Evolutionary conservation across 2,329 filamentous ascomycete species (phyloP).

Genomic region (Pseudogymnoascus sp.): DNA sequence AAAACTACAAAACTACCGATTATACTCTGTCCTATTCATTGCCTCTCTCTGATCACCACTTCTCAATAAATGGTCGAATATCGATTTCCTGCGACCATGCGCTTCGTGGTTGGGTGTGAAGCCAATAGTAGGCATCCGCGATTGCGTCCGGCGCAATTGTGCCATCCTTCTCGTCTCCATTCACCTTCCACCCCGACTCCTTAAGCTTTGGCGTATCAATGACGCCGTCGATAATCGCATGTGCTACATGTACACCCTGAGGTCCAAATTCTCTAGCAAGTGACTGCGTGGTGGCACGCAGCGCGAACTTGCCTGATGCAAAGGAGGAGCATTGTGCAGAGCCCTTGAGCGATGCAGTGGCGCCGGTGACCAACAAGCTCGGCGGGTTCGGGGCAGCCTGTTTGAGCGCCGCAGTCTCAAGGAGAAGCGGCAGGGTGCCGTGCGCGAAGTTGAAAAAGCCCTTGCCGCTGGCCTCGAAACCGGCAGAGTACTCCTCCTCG

Average conservation of each 20-base stretch:
- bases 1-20: background rate
- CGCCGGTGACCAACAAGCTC: constrained; percentile 77
- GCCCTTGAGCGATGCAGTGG: constrained; percentile 70
- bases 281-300: constrained; percentile 64
- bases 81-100: constrained; percentile 79
- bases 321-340: constrained; percentile 63
- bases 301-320: constrained; percentile 71
- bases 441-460: constrained; percentile 75
- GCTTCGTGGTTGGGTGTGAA: constrained; percentile 73
- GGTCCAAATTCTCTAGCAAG: constrained; percentile 79
- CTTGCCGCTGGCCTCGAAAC: constrained; percentile 40
- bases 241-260: constrained; percentile 73
- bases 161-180: constrained; percentile 41
- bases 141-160: constrained; percentile 74
- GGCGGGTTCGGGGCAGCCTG: constrained; percentile 53
- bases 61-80: constrained; percentile 72
- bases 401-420: constrained; percentile 46
- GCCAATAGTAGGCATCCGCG: constrained; percentile 76
- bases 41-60: constrained; percentile 36
- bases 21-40: background rate
- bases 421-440: constrained; percentile 59
- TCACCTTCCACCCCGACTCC: constrained; percentile 32
- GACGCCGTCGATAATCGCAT: constrained; percentile 75
- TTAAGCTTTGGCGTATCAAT: constrained; percentile 73
- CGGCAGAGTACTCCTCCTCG: constrained; percentile 41